Percentiles rank a stretch among this genome's conserved stretches.
These are phyloP conservation scores for Rhamnella rubrinervis DNA, from an alignment of 331 rosid genomes.

Conservation along the genomic window DNA sequence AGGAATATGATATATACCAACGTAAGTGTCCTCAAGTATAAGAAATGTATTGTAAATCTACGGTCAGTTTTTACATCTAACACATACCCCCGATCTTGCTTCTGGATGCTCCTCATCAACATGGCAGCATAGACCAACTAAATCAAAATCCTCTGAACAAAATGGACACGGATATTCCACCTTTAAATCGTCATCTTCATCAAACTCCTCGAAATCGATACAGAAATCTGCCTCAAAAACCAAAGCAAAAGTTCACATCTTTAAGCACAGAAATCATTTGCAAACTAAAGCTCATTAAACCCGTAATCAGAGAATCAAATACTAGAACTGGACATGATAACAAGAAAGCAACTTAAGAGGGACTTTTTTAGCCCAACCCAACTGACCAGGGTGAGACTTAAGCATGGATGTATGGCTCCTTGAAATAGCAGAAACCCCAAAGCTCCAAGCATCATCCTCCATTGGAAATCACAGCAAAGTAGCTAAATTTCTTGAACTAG, in stretches of 20 bases:
- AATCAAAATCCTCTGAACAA: slow-evolving; percentile 64
- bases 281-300: not conserved
- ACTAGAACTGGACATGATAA: not conserved
- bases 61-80: not conserved
- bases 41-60: not conserved
- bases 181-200: slow-evolving; percentile 48
- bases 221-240: slow-evolving; percentile 40
- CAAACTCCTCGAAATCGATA: slow-evolving; percentile 54
- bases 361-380: not conserved
- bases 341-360: not conserved
- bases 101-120: slow-evolving; percentile 60
- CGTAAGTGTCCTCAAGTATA: not conserved
- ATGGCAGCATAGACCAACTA: slow-evolving; percentile 61
- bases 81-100: slow-evolving; percentile 54
- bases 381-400: slow-evolving; percentile 58
- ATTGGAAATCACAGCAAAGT: slow-evolving; percentile 27
- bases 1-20: slow-evolving; percentile 5
- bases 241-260: not conserved
- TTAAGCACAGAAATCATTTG: not conserved
- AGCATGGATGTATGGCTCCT: slow-evolving; percentile 30
- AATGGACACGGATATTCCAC: slow-evolving; percentile 60
- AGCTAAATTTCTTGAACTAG: not conserved
- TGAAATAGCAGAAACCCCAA: slow-evolving; percentile 43
- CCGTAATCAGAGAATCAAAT: not conserved
- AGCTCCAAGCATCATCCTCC: slow-evolving; percentile 48